These are phyloP conservation scores for Paecilomyces formosus DNA, from an alignment of 2,329 filamentous ascomycete species.

Conservation along the genomic window DNA sequence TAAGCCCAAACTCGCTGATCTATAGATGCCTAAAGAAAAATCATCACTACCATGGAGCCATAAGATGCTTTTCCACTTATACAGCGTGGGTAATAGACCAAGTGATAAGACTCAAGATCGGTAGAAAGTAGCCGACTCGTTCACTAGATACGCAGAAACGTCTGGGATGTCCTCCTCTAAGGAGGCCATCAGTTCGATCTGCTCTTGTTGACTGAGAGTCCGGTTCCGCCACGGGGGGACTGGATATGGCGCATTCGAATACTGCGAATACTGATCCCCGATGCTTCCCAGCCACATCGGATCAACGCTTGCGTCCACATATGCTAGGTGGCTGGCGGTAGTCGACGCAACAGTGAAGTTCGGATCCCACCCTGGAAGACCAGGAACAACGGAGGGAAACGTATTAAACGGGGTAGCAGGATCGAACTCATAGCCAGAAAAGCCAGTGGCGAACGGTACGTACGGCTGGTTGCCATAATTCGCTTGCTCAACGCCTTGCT, in stretches of 20 bases:
- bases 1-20: not conserved
- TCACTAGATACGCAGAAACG: slow-evolving; percentile 31
- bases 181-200: slow-evolving; percentile 72
- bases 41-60: not conserved
- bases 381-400: slow-evolving; percentile 32
- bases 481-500: slow-evolving; percentile 1
- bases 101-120: slow-evolving; percentile 16
- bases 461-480: slow-evolving; percentile 14
- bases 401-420: slow-evolving; percentile 31
- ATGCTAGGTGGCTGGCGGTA: slow-evolving; percentile 26
- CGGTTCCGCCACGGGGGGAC: slow-evolving; percentile 50
- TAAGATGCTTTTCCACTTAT: not conserved
- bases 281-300: slow-evolving; percentile 38
- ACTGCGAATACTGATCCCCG: slow-evolving; percentile 41
- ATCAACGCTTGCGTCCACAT: slow-evolving; percentile 25
- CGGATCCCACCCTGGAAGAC: slow-evolving; percentile 35
- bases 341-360: slow-evolving; percentile 31
- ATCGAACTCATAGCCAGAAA: slow-evolving; percentile 23
- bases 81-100: not conserved
- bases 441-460: slow-evolving; percentile 12
- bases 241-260: slow-evolving; percentile 39
- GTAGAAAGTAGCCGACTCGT: slow-evolving; percentile 36
- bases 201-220: slow-evolving; percentile 70
- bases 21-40: not conserved
- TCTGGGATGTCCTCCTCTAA: slow-evolving; percentile 55